These are phyloP conservation scores for Sordariomycetes sp. DNA, from an alignment of 2,329 filamentous ascomycete species.

Conservation along the genomic window DNA sequence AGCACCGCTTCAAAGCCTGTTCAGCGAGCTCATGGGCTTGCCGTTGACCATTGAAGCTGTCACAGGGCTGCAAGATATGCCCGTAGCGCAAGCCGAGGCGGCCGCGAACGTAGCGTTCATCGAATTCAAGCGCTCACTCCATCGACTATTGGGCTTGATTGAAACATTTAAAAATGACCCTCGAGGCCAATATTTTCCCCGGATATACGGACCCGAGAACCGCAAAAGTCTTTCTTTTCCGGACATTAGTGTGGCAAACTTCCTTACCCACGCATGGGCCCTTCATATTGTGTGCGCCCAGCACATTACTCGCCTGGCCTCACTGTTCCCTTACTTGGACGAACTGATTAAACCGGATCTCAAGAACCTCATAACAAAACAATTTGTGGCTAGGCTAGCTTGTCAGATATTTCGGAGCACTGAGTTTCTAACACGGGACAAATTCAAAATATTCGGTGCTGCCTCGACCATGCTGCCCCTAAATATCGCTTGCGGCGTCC, in stretches of 20 bases:
- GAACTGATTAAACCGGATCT: not conserved
- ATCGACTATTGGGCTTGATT: not conserved
- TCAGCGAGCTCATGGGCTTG: constrained; percentile 15
- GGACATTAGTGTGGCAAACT: constrained; percentile 20
- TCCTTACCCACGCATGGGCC: constrained; percentile 21
- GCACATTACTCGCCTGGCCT: constrained; percentile 7
- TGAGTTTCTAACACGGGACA: not conserved
- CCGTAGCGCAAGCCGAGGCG: too few relatives aligned
- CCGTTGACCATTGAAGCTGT: constrained; percentile 10
- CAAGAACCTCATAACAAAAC: not conserved
- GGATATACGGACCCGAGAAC: not conserved
- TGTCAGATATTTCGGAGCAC: not conserved
- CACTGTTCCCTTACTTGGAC: not conserved
- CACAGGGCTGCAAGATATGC: too few relatives aligned
- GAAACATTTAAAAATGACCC: not conserved
- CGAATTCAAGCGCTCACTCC: not conserved
- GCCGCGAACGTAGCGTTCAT: not conserved
- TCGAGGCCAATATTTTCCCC: not conserved
- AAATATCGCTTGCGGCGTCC: not conserved
- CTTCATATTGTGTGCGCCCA: constrained; percentile 18
- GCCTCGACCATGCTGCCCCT: not conserved
- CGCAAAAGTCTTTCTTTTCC: constrained; percentile 14
- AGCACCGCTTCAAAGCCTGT: constrained; percentile 17
- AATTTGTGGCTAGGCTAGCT: not conserved
- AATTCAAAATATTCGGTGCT: not conserved